A percentile compares a stretch with the other conserved stretches of the same genome.
phyloP scores from a whole-genome alignment of 495 filamentous ascomycete genomes.

The Aspergillus steynii region DNA sequence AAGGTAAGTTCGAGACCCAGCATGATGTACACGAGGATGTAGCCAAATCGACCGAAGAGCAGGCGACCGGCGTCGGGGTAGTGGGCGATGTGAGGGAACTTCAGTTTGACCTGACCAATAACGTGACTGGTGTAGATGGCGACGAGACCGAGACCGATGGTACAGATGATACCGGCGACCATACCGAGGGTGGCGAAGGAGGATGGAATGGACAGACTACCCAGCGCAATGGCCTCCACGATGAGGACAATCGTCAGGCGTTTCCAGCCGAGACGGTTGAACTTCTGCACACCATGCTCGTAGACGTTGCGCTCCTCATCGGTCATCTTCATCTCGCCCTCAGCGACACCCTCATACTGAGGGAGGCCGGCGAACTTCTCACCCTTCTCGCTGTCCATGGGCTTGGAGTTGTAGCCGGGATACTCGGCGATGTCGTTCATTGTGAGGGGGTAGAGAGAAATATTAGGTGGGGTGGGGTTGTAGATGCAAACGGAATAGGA shows the following conservation, averaged over 20 bases:
- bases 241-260: slow-evolving; percentile 49
- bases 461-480: not conserved
- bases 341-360: slow-evolving; percentile 26
- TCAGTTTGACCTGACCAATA: slow-evolving; percentile 68
- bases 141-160: slow-evolving; percentile 57
- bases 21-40: slow-evolving; percentile 60
- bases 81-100: slow-evolving; percentile 61
- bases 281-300: slow-evolving; percentile 29
- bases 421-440: slow-evolving; percentile 18
- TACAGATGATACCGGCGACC: slow-evolving; percentile 53
- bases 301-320: slow-evolving; percentile 26
- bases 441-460: not conserved
- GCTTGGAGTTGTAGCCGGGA: slow-evolving; percentile 14
- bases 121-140: slow-evolving; percentile 72
- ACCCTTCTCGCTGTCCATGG: slow-evolving; percentile 15
- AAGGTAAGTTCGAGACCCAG: slow-evolving; percentile 64
- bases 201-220: slow-evolving; percentile 57
- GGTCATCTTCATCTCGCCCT: slow-evolving; percentile 33
- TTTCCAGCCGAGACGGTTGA: slow-evolving; percentile 39
- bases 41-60: slow-evolving; percentile 59
- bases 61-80: slow-evolving; percentile 66
- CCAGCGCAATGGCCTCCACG: slow-evolving; percentile 64
- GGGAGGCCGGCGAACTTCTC: slow-evolving; percentile 16
- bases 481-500: slow-evolving; percentile 1
- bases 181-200: slow-evolving; percentile 64